Conservation (phyloP, 805 yeast genomes). For the Metschnikowia bowlesiae region DNA sequence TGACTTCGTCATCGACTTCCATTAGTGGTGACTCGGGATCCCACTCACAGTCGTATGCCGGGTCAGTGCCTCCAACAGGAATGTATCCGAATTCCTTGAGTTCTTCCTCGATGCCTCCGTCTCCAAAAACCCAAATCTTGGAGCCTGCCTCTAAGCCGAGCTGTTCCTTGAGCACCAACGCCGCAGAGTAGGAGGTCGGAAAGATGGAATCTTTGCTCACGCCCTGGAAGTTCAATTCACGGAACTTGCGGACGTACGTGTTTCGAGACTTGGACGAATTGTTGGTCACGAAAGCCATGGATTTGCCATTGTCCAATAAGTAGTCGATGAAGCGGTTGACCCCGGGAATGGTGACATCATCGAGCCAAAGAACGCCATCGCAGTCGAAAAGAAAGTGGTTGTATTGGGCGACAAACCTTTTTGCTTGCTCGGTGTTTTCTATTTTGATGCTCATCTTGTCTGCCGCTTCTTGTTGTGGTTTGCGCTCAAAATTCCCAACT, state of each 20-base stretch:
- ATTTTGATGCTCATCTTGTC: not conserved
- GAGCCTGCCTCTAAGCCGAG: conserved; percentile 24
- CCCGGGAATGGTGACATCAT: conserved; percentile 31
- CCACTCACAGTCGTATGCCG: conserved; percentile 23
- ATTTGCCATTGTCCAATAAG: conserved; percentile 22
- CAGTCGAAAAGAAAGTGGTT: conserved; percentile 41
- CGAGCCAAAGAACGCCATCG: conserved; percentile 42
- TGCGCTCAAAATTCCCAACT: not conserved
- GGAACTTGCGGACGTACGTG: conserved; percentile 31
- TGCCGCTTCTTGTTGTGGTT: not conserved
- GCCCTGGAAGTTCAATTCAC: conserved; percentile 25
- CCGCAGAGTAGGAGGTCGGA: conserved; percentile 39
- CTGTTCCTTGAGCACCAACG: conserved; percentile 20
- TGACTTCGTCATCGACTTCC: conserved; percentile 33
- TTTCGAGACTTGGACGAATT: conserved; percentile 34
- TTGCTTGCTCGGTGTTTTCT: conserved; percentile 16
- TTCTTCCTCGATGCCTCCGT: conserved; percentile 35
- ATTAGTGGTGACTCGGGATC: conserved; percentile 23
- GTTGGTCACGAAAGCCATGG: conserved; percentile 34
- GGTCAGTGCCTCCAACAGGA: conserved; percentile 34
- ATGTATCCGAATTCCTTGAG: conserved; percentile 28
- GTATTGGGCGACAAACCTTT: conserved; percentile 22
- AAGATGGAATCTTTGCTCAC: conserved; percentile 27
- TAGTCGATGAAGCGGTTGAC: conserved; percentile 23
- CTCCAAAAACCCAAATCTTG: conserved; percentile 41